Conservation (phyloP, 2,329 filamentous ascomycete genomes). For the Neospermospora avenae region DNA sequence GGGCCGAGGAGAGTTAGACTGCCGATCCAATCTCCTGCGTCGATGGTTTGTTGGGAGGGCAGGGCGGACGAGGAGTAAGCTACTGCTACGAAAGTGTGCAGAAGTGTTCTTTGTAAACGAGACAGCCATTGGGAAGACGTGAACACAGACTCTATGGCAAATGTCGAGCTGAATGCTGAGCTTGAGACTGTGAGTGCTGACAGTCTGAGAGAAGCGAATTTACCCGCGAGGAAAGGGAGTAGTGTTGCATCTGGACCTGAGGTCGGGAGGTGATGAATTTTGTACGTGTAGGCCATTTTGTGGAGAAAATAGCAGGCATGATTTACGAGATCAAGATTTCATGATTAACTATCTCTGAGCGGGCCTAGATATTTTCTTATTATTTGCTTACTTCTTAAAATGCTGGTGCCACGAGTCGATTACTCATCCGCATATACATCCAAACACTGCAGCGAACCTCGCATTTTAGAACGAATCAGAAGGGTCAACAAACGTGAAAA, state of each 20-base stretch:
- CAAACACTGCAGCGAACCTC: neutral
- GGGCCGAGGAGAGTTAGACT: slow-evolving; percentile 36
- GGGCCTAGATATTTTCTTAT: too few species aligned
- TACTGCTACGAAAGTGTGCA: slow-evolving; percentile 35
- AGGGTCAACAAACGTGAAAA: neutral
- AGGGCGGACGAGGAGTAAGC: slow-evolving; percentile 18
- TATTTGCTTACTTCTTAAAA: neutral
- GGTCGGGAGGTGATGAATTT: slow-evolving; percentile 23
- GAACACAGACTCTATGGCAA: slow-evolving; percentile 32
- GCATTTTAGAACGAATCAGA: neutral
- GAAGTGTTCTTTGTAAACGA: slow-evolving; percentile 23
- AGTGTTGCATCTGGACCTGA: slow-evolving; percentile 11
- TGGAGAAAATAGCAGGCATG: neutral
- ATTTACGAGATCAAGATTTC: slow-evolving; percentile 9
- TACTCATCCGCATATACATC: neutral
- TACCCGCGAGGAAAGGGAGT: slow-evolving; percentile 27
- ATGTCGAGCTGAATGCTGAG: slow-evolving; percentile 34
- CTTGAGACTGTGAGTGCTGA: slow-evolving; percentile 32
- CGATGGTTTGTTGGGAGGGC: slow-evolving; percentile 21
- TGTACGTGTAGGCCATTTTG: slow-evolving; percentile 22
- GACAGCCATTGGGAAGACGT: slow-evolving; percentile 29
- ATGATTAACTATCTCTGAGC: too few species aligned
- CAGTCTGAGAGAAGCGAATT: slow-evolving; percentile 32
- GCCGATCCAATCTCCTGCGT: slow-evolving; percentile 32
- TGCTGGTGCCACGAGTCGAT: neutral